Evolutionary conservation across 2,329 filamentous ascomycete genomes (phyloP).

Genomic region (Scedosporium minutisporum): DNA sequence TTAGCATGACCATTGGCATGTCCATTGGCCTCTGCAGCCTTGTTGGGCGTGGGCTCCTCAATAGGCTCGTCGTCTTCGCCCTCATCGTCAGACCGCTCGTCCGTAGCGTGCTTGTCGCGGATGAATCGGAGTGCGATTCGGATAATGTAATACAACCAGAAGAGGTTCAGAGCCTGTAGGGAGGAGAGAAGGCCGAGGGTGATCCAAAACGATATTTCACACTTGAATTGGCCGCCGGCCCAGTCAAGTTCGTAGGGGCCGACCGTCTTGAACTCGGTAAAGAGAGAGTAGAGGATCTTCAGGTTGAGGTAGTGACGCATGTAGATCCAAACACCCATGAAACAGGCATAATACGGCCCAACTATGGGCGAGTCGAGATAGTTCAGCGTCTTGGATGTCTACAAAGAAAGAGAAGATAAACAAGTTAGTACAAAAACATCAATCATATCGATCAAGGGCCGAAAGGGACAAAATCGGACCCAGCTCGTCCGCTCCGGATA

Average conservation of each 20-base stretch:
- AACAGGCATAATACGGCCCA: conserved; percentile 75
- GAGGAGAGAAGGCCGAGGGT: conserved; percentile 53
- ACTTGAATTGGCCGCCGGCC: conserved; percentile 70
- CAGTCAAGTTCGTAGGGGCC: conserved; percentile 70
- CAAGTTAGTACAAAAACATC: conserved; percentile 7
- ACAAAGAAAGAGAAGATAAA: not conserved
- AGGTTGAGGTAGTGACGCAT: conserved; percentile 79
- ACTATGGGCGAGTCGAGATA: conserved; percentile 74
- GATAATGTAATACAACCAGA: conserved; percentile 72
- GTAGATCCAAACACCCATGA: conserved; percentile 81
- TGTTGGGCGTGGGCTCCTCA: conserved; percentile 14
- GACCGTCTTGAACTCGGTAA: conserved; percentile 65
- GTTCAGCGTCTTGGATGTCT: conserved; percentile 87
- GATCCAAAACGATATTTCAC: conserved; percentile 58
- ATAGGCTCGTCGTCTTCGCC: conserved; percentile 49
- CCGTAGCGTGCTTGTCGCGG: conserved; percentile 49
- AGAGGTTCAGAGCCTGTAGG: conserved; percentile 67
- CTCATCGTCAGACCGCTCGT: conserved; percentile 62
- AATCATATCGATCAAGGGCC: not conserved
- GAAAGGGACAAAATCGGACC: not conserved
- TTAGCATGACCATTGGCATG: not conserved
- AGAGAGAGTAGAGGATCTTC: conserved; percentile 63
- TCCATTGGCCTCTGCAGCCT: conserved; percentile 5
- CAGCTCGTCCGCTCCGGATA: not conserved
- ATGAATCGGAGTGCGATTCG: conserved; percentile 66